These are phyloP conservation scores for Tephrocybe sp. DNA, from an alignment of 768 basidiomycete genomes.

Conservation along the genomic window DNA sequence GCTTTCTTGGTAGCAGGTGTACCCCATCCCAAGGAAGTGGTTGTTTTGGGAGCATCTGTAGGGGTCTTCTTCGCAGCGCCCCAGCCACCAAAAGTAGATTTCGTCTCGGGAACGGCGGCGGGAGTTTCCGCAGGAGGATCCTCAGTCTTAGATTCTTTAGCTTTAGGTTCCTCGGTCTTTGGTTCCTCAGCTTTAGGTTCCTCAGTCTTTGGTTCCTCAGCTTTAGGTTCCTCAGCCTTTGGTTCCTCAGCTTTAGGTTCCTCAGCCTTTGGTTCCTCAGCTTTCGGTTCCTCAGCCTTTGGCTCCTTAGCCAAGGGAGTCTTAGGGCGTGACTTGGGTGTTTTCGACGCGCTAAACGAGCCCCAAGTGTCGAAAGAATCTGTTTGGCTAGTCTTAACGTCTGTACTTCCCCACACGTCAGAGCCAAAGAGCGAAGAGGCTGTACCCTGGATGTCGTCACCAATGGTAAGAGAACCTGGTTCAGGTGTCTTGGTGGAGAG, in stretches of 20 bases:
- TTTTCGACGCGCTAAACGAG: conserved; percentile 9
- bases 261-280: conserved; percentile 4
- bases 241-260: not conserved
- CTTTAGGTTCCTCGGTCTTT: conserved; percentile 9
- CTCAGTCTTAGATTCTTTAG: too few relatives aligned
- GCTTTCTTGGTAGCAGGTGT: conserved; percentile 8
- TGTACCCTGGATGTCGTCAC: conserved; percentile 9
- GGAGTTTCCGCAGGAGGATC: not conserved
- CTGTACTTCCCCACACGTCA: conserved; percentile 6
- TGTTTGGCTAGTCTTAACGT: not conserved
- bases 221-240: conserved; percentile 10
- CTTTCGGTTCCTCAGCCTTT: conserved; percentile 8
- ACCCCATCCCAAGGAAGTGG: conserved; percentile 12
- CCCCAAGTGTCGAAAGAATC: conserved; percentile 12
- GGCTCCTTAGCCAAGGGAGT: conserved; percentile 7
- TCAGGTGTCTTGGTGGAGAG: conserved; percentile 15
- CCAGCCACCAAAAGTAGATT: conserved; percentile 3
- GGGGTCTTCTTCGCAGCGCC: conserved; percentile 12
- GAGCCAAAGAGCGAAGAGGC: conserved; percentile 14
- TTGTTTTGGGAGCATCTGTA: conserved; percentile 5
- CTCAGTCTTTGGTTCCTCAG: conserved; percentile 9
- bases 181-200: not conserved
- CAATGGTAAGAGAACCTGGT: not conserved
- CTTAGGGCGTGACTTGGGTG: conserved; percentile 15
- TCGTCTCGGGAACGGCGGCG: conserved; percentile 1